A percentile compares a stretch with the other conserved stretches of the same genome.
phyloP scores from a whole-genome alignment of 2,329 filamentous ascomycete genomes.

The Fusarium staphyleae region DNA sequence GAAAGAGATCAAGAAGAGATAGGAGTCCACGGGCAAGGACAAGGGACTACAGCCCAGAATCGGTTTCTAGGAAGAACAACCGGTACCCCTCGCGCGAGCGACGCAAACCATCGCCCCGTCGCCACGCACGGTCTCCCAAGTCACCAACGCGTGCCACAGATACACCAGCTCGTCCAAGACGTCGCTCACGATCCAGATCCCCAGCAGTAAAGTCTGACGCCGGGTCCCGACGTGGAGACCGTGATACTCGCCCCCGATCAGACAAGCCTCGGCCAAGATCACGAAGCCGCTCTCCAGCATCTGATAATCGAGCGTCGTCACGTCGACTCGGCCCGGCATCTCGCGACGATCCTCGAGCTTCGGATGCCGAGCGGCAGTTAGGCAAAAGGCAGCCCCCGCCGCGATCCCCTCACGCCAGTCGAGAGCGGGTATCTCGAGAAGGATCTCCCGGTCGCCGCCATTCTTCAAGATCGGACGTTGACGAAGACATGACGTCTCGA shows the following conservation, averaged over 20 bases:
- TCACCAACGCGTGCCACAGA: constrained; percentile 40
- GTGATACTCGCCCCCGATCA: constrained; percentile 35
- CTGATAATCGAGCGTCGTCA: constrained; percentile 32
- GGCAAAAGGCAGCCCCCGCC: constrained; percentile 36
- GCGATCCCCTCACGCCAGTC: constrained; percentile 40
- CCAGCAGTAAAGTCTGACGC: constrained; percentile 37
- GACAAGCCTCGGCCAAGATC: constrained; percentile 35
- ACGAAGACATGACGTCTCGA: constrained; percentile 58
- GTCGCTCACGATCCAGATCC: constrained; percentile 40
- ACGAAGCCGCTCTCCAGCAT: constrained; percentile 36
- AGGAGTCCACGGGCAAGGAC: constrained; percentile 49
- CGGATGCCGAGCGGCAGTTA: constrained; percentile 34
- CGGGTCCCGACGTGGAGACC: constrained; percentile 35
- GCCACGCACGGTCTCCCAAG: constrained; percentile 39
- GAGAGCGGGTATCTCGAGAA: constrained; percentile 42
- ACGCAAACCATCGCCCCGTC: constrained; percentile 44
- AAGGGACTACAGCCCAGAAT: constrained; percentile 51
- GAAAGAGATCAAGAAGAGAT: constrained; percentile 51
- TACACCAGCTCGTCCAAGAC: constrained; percentile 27
- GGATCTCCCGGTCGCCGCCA: constrained; percentile 43
- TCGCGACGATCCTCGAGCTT: constrained; percentile 33
- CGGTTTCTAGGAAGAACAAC: constrained; percentile 42
- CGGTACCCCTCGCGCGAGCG: constrained; percentile 46
- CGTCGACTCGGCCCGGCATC: constrained; percentile 34
- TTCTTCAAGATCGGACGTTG: constrained; percentile 58